Evolutionary conservation across 1,284 basidiomycete genomes (phyloP), one percentile per base, ranked within the genome.

Genomic region (Singerocomus inundabilis): DNA sequence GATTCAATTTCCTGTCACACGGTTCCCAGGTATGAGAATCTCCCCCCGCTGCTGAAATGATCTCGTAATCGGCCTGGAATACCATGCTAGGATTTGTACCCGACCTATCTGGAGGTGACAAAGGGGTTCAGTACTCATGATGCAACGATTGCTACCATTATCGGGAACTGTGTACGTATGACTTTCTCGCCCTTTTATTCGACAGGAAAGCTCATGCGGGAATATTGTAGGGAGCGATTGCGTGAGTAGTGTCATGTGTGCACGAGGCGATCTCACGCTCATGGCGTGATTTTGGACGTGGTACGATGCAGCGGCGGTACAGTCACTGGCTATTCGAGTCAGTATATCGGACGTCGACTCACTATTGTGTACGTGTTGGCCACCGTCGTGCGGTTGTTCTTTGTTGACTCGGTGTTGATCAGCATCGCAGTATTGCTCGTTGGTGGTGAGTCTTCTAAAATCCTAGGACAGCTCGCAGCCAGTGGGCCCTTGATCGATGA

Each of bases 1-100:
- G 88, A 7, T 93, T 97, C 80, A 97, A 95, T 75, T 98, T 98
- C 77, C 75, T 95, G 55, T 90, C 88, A 5, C 92, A 94, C 69
- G 91, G 90, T 13, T 91, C 88, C 51, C 90, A 91, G 53, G 76
- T 66, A 59, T 59, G 47, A 55, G 52, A n/a, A 34, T 45, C 5
- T 21, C 28, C 3, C 32, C 5, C 13, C n/a, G 2, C 11, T 1
- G 13, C 30, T 53, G 24, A 53, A 24, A n/a, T 18, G 32, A n/a
- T 25, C n/a, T 31, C 13, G 6, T 35, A 5, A 32, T 50, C 4
- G n/a, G 3, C 8, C 26, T 34, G 29, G 15, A 1, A 11, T 38
- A n/a, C n/a, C n/a, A n/a, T 38, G 35, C 52, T 55, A 76, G 75
- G 88, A 91, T 68, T 61, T 91, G 29, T 91, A 88, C 73, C 91